Evolutionary conservation across 768 basidiomycete genomes (phyloP), one percentile per base, ranked within the genome.

Genomic region (Hygrocybe punicea): DNA sequence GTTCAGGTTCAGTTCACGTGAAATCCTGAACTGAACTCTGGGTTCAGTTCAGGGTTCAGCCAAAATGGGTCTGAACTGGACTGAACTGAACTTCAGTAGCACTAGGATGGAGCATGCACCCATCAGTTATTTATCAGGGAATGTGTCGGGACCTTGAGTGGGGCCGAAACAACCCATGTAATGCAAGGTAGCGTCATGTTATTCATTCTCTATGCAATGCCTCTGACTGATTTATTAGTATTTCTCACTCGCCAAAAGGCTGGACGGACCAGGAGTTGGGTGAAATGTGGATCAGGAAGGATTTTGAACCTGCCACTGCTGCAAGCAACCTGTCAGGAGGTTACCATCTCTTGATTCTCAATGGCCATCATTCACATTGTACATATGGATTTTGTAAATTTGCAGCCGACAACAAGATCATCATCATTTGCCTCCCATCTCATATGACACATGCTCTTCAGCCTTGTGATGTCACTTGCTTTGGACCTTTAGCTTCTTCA

Each of bases 381-480:
- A 62, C 60, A 1, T 49, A 50, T 21, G 29, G 23, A 9, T 67
- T 70, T 56, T 52, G 63, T 21, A 25, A 57, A 4, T 66, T 61
- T 52, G 63, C 64, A 2, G 50, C 57, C 25, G 35, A 59, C 9
- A 55, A 68, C 54, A 45, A 57, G 1, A 75, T 75, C 42, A 59
- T 69, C 16, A 55, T 76, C 14, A 21, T 76, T 11, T 74, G 73
- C 51, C 66, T 74, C 19, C 72, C 73, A 2, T 59, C 72, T 5
- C 74, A 76, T 53, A 75, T 71, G 1, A 76, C 72, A 1, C 74
- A 77, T 57, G 53, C 48, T 1, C 59, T 76, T 2, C 74, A 76
- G 57, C 74, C 74, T 6, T 68, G 65, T 17, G 69, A 76, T 64
- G 71, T 76, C 9, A 59, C 71, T n/a, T n/a, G n/a, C 1, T 77